A percentile compares a stretch with the other conserved stretches of the same genome.
Conservation (phyloP, 1,284 basidiomycete genomes). For the Cryptococcus sp. region DNA sequence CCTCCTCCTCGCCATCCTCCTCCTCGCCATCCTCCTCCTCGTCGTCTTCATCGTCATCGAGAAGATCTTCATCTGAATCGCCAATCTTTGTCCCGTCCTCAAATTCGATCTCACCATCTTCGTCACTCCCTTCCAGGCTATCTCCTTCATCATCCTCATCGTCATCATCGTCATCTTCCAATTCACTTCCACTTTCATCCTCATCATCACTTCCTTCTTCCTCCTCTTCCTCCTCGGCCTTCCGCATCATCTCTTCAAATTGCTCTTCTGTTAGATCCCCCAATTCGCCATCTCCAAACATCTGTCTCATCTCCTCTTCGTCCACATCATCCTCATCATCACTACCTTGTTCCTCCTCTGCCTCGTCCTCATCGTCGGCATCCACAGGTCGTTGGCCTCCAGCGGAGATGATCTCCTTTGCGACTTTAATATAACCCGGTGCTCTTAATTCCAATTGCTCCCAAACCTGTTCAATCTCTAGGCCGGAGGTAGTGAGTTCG, state of each 20-base stretch:
- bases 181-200: constrained; percentile 3
- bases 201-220: constrained; percentile 7
- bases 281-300: constrained; percentile 24
- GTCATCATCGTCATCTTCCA: constrained; percentile 10
- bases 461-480: constrained; percentile 88
- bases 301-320: constrained; percentile 35
- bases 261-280: constrained; percentile 19
- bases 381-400: neutral
- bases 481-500: constrained; percentile 71
- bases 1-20: constrained; percentile 27
- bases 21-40: constrained; percentile 6
- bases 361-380: constrained; percentile 19
- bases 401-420: constrained; percentile 37
- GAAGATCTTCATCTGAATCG: constrained; percentile 6
- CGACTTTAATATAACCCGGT: constrained; percentile 48
- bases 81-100: neutral
- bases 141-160: constrained; percentile 16
- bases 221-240: constrained; percentile 2
- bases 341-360: constrained; percentile 30
- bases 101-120: constrained; percentile 7
- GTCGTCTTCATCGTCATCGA: constrained; percentile 1
- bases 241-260: constrained; percentile 14
- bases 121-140: constrained; percentile 11
- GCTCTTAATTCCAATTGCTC: constrained; percentile 78
- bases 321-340: constrained; percentile 38